Percentiles rank a stretch among this genome's conserved stretches.
These are phyloP conservation scores for Phytophthora pini DNA, from an alignment of 352 stramenopile species.

Conservation along the genomic window DNA sequence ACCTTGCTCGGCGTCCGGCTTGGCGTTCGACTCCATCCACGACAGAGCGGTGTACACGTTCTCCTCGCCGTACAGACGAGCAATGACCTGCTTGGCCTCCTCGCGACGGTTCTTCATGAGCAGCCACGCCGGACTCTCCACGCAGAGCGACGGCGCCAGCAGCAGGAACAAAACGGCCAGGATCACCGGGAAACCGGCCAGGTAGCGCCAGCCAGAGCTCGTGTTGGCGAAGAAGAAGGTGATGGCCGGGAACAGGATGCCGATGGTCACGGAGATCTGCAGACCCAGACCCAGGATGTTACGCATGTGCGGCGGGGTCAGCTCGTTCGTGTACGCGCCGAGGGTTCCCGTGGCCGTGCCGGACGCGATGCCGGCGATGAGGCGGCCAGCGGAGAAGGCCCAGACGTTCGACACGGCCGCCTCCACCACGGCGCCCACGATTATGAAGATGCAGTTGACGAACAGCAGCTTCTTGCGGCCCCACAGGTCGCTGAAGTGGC, in stretches of 20 bases:
- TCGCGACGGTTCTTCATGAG: slow-evolving; percentile 4
- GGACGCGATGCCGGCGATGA: no score
- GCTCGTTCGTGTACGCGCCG: slow-evolving; percentile 25
- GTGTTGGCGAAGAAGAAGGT: slow-evolving; percentile 27
- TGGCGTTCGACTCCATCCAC: no score
- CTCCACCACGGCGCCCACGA: slow-evolving; percentile 36
- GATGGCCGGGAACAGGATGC: slow-evolving; percentile 28
- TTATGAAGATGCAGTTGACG: slow-evolving; percentile 42
- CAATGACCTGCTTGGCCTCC: no score
- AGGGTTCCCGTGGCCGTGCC: slow-evolving; percentile 12
- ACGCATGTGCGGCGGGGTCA: slow-evolving; percentile 20
- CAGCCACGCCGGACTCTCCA: slow-evolving; percentile 46
- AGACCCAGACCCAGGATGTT: slow-evolving; percentile 37
- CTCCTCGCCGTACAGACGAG: slow-evolving; percentile 2
- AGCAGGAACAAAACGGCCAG: slow-evolving; percentile 43
- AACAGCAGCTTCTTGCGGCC: slow-evolving; percentile 13
- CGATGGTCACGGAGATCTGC: slow-evolving; percentile 32
- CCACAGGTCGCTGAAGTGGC: no score
- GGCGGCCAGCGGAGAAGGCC: no score
- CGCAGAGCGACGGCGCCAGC: slow-evolving; percentile 44
- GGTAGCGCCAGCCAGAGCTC: slow-evolving; percentile 18
- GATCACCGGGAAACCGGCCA: slow-evolving; percentile 41
- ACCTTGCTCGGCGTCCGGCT: no score
- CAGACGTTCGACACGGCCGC: not conserved
- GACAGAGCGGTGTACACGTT: slow-evolving; percentile 33